A percentile compares a stretch with the other conserved stretches of the same genome.
These are phyloP conservation scores for Debaryomyces tyrocola DNA, from an alignment of 805 yeast species.

Conservation along the genomic window DNA sequence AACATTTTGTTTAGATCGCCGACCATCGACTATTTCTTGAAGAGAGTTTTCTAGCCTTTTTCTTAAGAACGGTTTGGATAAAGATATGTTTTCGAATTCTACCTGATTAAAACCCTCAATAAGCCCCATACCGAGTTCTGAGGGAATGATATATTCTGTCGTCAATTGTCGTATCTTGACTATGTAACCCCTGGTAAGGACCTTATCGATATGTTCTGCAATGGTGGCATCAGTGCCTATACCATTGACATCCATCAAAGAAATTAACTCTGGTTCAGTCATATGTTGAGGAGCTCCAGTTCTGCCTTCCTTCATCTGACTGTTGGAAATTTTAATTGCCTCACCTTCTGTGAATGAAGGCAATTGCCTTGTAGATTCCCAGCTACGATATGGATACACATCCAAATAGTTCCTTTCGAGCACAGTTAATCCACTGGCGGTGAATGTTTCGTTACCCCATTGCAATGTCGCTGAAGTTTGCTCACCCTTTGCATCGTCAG, in stretches of 20 bases:
- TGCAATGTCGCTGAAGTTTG: slow-evolving; percentile 58
- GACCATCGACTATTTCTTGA: slow-evolving; percentile 68
- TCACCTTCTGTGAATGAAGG: slow-evolving; percentile 67
- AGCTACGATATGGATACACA: slow-evolving; percentile 72
- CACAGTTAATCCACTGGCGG: slow-evolving; percentile 73
- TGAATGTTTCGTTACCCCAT: slow-evolving; percentile 80
- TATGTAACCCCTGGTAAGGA: slow-evolving; percentile 67
- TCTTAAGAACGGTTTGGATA: slow-evolving; percentile 88
- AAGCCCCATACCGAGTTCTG: slow-evolving; percentile 79
- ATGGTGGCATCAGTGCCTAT: slow-evolving; percentile 99
- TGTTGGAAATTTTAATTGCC: slow-evolving; percentile 50
- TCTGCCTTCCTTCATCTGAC: slow-evolving; percentile 67
- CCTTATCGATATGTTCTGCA: slow-evolving; percentile 93
- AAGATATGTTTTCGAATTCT: slow-evolving; percentile 55
- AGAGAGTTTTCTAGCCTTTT: slow-evolving; percentile 70
- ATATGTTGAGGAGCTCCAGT: slow-evolving; percentile 80
- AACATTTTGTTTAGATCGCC: slow-evolving; percentile 51
- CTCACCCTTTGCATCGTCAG: slow-evolving; percentile 84
- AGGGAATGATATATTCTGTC: slow-evolving; percentile 62
- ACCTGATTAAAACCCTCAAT: slow-evolving; percentile 86
- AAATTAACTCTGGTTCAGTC: slow-evolving; percentile 90
- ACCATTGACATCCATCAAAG: slow-evolving; percentile 94
- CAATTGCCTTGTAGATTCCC: slow-evolving; percentile 67
- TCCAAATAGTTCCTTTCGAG: slow-evolving; percentile 75
- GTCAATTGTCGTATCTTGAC: slow-evolving; percentile 39